phyloP scores from a whole-genome alignment of 1,139 yeast genomes.

The Yamadazyma siamensis region DNA sequence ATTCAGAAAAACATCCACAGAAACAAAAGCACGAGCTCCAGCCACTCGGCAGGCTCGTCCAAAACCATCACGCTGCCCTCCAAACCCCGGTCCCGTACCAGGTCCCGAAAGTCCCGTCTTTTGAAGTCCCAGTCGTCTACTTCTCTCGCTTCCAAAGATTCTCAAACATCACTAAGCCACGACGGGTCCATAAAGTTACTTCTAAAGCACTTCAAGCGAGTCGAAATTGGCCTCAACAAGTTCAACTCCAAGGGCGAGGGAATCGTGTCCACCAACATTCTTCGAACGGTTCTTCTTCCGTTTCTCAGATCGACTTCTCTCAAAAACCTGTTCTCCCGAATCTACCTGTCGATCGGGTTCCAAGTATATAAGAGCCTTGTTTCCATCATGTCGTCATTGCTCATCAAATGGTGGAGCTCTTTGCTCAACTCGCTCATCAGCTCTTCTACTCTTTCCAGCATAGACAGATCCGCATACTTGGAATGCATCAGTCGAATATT shows the following conservation, averaged over 20 bases:
- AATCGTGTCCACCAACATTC: constrained; percentile 58
- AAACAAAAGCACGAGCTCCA: constrained; percentile 14
- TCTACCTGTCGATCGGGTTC: constrained; percentile 7
- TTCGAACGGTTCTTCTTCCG: constrained; percentile 65
- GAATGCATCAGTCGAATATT: constrained; percentile 71
- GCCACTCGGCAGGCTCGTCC: constrained; percentile 13
- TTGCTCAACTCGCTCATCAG: constrained; percentile 40
- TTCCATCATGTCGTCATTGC: constrained; percentile 35
- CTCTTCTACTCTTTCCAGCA: constrained; percentile 21
- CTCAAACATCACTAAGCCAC: constrained; percentile 5
- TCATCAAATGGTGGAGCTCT: constrained; percentile 67
- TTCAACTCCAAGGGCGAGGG: constrained; percentile 49
- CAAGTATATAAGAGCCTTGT: constrained; percentile 31
- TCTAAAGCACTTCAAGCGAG: constrained; percentile 37
- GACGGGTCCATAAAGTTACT: constrained; percentile 28
- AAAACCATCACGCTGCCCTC: constrained; percentile 10
- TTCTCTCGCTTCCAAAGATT: constrained; percentile 5
- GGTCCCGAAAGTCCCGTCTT: constrained; percentile 1
- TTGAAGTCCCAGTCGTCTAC: constrained; percentile 3
- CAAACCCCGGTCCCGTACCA: too few relatives aligned
- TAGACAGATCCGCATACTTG: constrained; percentile 66
- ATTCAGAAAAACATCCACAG: constrained; percentile 5
- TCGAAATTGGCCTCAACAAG: constrained; percentile 45
- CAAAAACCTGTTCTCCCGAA: constrained; percentile 19
- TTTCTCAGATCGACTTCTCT: constrained; percentile 46